A percentile compares a stretch with the other conserved stretches of the same genome.
phyloP scores from a whole-genome alignment of 805 yeast species.

The Wickerhamomyces silvicola region DNA sequence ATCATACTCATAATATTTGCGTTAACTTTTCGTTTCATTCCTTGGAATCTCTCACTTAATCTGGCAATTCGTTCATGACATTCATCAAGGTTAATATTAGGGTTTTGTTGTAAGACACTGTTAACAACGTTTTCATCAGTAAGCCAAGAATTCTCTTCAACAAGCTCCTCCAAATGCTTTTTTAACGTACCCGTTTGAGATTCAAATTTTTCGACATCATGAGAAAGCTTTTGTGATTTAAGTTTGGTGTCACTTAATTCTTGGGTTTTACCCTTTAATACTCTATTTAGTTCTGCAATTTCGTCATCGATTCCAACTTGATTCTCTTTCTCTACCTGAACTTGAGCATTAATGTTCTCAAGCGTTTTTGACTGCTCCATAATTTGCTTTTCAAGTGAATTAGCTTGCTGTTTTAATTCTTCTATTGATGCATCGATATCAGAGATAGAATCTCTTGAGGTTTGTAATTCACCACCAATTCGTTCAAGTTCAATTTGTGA shows the following conservation, averaged over 20 bases:
- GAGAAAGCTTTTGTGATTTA: constrained; percentile 45
- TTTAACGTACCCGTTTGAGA: constrained; percentile 31
- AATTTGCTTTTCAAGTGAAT: constrained; percentile 22
- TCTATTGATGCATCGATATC: constrained; percentile 29
- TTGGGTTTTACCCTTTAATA: constrained; percentile 37
- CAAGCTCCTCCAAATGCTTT: constrained; percentile 36
- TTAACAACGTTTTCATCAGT: constrained; percentile 52
- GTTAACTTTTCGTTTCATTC: constrained; percentile 77
- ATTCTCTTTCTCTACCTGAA: constrained; percentile 39
- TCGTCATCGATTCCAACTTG: constrained; percentile 73
- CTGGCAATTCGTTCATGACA: constrained; percentile 50
- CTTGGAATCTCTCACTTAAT: constrained; percentile 52
- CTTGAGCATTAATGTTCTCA: constrained; percentile 18
- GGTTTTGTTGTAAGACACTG: constrained; percentile 53
- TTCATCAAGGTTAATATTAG: constrained; percentile 56
- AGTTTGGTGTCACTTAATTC: constrained; percentile 40
- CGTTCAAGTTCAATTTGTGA: constrained; percentile 70
- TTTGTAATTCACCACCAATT: constrained; percentile 45
- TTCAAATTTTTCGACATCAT: constrained; percentile 46
- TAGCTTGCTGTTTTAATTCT: constrained; percentile 27
- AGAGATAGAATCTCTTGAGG: constrained; percentile 35
- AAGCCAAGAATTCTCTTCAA: constrained; percentile 67
- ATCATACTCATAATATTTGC: constrained; percentile 85
- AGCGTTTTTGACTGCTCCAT: constrained; percentile 22
- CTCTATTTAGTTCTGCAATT: constrained; percentile 47